A percentile compares a stretch with the other conserved stretches of the same genome.
Conservation (phyloP, 2,329 filamentous ascomycete genomes). For the Fonsecaea pedrosoi region DNA sequence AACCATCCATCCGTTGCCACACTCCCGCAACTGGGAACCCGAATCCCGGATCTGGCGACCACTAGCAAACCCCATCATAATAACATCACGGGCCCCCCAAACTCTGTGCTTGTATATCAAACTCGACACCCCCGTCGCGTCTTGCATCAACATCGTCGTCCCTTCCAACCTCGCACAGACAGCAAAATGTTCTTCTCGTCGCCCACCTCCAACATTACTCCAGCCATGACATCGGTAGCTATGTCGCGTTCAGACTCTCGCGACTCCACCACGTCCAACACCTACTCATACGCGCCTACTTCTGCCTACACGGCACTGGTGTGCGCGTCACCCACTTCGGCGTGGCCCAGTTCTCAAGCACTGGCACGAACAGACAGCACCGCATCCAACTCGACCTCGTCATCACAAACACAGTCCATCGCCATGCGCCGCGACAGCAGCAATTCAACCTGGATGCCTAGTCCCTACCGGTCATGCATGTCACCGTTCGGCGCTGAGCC, state of each 20-base stretch:
- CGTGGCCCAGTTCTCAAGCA: slow-evolving; percentile 29
- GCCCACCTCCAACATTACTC: slow-evolving; percentile 39
- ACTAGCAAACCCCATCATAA: slow-evolving; percentile 28
- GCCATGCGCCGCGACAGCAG: slow-evolving; percentile 38
- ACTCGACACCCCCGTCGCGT: slow-evolving; percentile 26
- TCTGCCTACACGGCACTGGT: slow-evolving; percentile 35
- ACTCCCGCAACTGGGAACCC: slow-evolving; percentile 26
- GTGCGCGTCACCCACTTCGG: slow-evolving; percentile 36
- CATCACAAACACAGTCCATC: slow-evolving; percentile 28
- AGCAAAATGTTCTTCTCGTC: slow-evolving; percentile 40
- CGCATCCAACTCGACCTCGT: slow-evolving; percentile 23
- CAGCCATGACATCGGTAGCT: slow-evolving; percentile 38
- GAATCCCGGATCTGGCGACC: slow-evolving; percentile 26
- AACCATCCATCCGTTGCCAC: slow-evolving; percentile 14
- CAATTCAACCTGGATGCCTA: slow-evolving; percentile 39
- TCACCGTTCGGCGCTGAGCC: slow-evolving; percentile 36
- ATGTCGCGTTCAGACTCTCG: slow-evolving; percentile 41
- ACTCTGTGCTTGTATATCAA: slow-evolving; percentile 13
- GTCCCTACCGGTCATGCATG: slow-evolving; percentile 40
- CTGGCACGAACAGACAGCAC: slow-evolving; percentile 31
- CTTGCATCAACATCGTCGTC: background rate
- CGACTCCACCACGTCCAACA: slow-evolving; percentile 36
- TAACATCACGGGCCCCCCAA: slow-evolving; percentile 17
- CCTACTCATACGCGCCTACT: slow-evolving; percentile 27
- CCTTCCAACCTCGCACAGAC: slow-evolving; percentile 12